phyloP scores from a whole-genome alignment of 495 filamentous ascomycete genomes.

The Tuber indicum region DNA sequence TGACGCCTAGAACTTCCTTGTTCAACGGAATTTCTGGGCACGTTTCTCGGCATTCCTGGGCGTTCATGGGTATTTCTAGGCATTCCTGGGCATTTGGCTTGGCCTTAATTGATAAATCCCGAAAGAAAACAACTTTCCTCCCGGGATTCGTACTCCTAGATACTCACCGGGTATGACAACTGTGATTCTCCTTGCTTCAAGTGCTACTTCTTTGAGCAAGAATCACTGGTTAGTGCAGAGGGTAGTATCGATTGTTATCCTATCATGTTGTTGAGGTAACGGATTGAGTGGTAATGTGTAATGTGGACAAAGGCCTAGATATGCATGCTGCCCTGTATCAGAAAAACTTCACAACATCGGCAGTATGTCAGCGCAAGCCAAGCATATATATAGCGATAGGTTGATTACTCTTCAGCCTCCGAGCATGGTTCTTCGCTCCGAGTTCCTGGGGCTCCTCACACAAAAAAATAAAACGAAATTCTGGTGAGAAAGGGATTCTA shows the following conservation, averaged over 20 bases:
- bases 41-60: slow-evolving; percentile 7
- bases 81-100: slow-evolving; percentile 4
- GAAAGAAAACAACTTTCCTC: background rate
- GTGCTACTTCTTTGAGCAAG: background rate
- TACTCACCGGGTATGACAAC: background rate
- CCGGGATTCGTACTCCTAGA: background rate
- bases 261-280: background rate
- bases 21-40: slow-evolving; percentile 10
- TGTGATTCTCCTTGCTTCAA: background rate
- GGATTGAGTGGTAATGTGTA: background rate
- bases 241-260: background rate
- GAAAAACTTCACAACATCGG: background rate
- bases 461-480: background rate
- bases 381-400: background rate
- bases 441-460: background rate
- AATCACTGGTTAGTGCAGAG: background rate
- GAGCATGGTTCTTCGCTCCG: background rate
- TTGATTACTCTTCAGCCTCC: background rate
- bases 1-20: background rate
- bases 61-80: slow-evolving; percentile 15
- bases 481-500: background rate
- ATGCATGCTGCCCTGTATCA: background rate
- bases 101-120: background rate
- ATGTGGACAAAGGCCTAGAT: background rate
- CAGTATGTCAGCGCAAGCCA: background rate